Base-by-base conservation (phyloP, 2,329 filamentous ascomycete species). In the Epichloe typhina region DNA sequence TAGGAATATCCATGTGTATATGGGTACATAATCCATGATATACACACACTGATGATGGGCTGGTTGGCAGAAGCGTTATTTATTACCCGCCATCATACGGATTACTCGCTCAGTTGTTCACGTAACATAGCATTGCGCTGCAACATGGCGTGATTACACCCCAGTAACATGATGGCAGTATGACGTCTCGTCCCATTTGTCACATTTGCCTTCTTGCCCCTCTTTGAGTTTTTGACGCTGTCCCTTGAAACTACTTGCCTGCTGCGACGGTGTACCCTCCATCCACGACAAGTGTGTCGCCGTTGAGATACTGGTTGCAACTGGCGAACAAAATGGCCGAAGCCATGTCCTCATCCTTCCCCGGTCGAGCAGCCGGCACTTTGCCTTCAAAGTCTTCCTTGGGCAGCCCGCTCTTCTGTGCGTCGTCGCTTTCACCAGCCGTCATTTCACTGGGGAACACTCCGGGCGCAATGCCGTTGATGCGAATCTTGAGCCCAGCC, bases 381-480 rank as follows among this genome's bases (percentile, higher is more conserved):
- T 80, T 48, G 11, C 52, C 68, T 41, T 72, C 73, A 57, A 82
- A 84, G 50, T 73, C 72, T 15, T 78, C 74, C 57, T 72, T 71
- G 37, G 74, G 74, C 35, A 80, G 72, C 51, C 77, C 68, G 58
- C 83, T 74, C 66, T 84, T 86, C 55, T 78, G 75, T 35, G 60
- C 60, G 17, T 68, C 66, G 17, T 72, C 68, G 31, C 70, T 74
- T 12, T 65, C 69, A 3, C 63, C 64, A 1, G 78, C 75, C 39
- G 81, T 83, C 84, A 86, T 87, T 75, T 86, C 84, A 60, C 82
- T 84, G 17, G 81, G 83, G 58, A 78, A 77, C 31, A 85, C 74
- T 36, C 84, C 84, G 0, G 86, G 86, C 0, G 86, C 86, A 54
- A 87, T 86, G 40, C 83, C 80, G 60, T 89, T 76, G 38, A 84